Percentiles rank a stretch among this genome's conserved stretches.
phyloP scores from a whole-genome alignment of 148 eudicot species.

The Chenopodium suecicum region DNA sequence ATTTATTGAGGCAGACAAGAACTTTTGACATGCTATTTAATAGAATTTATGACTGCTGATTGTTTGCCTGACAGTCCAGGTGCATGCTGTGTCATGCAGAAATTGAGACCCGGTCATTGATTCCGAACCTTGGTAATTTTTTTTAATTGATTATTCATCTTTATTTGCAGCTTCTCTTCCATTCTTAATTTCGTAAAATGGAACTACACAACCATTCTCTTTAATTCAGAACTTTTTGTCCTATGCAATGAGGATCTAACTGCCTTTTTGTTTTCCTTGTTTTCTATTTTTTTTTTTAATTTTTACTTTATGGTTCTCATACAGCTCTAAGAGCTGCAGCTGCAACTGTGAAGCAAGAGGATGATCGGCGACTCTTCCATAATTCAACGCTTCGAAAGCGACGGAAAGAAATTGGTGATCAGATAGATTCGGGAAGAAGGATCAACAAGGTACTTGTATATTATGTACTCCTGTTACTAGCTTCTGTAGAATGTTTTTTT shows the following conservation, averaged over 20 bases:
- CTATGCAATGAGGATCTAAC: neutral
- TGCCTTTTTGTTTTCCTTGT: neutral
- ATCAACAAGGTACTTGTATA: slow-evolving; percentile 30
- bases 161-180: slow-evolving; percentile 15
- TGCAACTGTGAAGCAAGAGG: slow-evolving; percentile 72
- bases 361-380: slow-evolving; percentile 75
- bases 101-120: slow-evolving; percentile 52
- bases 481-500: neutral
- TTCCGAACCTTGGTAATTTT: slow-evolving; percentile 77
- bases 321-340: slow-evolving; percentile 92
- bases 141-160: neutral
- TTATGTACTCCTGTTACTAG: neutral
- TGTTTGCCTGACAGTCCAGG: slow-evolving; percentile 60
- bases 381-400: slow-evolving; percentile 77
- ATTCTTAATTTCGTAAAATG: neutral
- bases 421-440: slow-evolving; percentile 40
- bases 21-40: slow-evolving; percentile 1
- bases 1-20: neutral
- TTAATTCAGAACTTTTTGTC: neutral
- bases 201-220: neutral
- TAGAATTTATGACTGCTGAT: slow-evolving; percentile 9
- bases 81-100: slow-evolving; percentile 69
- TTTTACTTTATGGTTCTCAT: slow-evolving; percentile 10
- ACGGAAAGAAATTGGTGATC: slow-evolving; percentile 67
- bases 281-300: neutral